A percentile compares a stretch with the other conserved stretches of the same genome.
Evolutionary conservation across 495 filamentous ascomycete species (phyloP).

Genomic region (Xylaria acuta): DNA sequence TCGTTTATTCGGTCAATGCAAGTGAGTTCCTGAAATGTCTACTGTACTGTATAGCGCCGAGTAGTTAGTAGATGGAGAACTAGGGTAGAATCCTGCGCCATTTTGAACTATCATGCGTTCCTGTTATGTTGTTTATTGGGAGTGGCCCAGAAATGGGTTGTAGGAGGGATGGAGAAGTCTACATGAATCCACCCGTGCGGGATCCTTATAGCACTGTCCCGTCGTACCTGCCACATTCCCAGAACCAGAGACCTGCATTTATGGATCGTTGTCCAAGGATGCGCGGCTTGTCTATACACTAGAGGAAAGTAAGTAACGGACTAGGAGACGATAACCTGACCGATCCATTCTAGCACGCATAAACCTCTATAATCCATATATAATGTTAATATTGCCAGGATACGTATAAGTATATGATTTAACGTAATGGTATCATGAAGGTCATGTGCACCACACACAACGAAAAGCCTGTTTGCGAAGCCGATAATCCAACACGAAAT

Average conservation of each 20-base stretch:
- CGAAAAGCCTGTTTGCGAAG: slow-evolving; percentile 6
- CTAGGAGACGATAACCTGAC: not conserved
- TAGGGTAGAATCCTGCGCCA: not conserved
- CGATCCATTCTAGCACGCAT: slow-evolving; percentile 4
- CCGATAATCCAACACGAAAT: not conserved
- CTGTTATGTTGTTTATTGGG: no score
- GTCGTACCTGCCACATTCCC: no score
- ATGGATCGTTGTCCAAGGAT: not conserved
- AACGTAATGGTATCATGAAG: not conserved
- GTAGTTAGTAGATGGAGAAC: not conserved
- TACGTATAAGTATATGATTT: not conserved
- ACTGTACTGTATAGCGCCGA: not conserved
- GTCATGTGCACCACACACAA: not conserved
- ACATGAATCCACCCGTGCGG: no score
- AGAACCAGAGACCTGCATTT: not conserved
- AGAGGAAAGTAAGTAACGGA: not conserved
- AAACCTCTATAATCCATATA: not conserved
- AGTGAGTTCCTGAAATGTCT: not conserved
- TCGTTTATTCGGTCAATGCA: not conserved
- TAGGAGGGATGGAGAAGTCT: no score
- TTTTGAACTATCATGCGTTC: slow-evolving; percentile 1
- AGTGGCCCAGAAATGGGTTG: no score
- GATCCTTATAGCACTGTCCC: no score
- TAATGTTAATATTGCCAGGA: not conserved
- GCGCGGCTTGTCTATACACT: not conserved